Evolutionary conservation across 352 stramenopile genomes (phyloP).

Genomic region (Thraustochytrium striatum): DNA sequence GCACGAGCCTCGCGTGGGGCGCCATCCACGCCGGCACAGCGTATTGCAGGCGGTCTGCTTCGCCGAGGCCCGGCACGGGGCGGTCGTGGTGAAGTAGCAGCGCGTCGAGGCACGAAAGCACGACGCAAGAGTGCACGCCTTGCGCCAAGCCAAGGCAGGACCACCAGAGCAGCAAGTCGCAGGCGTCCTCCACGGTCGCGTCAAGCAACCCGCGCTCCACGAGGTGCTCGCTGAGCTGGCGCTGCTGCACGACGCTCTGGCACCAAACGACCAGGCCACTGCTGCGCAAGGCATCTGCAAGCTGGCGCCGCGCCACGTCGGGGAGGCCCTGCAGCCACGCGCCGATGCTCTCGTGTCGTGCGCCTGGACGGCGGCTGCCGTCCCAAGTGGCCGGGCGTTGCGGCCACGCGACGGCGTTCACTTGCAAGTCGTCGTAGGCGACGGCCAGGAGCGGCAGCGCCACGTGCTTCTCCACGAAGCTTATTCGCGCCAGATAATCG

Average conservation of each 20-base stretch:
- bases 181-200: too few relatives aligned
- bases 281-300: not conserved
- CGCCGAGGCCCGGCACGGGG: too few relatives aligned
- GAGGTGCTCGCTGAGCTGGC: conserved; percentile 6
- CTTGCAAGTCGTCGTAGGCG: not conserved
- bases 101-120: too few relatives aligned
- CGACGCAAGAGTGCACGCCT: too few relatives aligned
- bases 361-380: not conserved
- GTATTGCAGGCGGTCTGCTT: too few relatives aligned
- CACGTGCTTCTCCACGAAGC: not conserved
- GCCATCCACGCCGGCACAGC: too few relatives aligned
- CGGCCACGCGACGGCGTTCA: not conserved
- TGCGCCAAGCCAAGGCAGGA: too few relatives aligned
- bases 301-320: not conserved
- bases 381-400: not conserved
- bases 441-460: not conserved
- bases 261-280: not conserved
- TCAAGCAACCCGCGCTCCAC: too few relatives aligned
- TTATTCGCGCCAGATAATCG: not conserved
- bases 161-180: too few relatives aligned
- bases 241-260: not conserved
- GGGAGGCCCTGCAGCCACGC: not conserved
- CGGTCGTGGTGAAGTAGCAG: too few relatives aligned
- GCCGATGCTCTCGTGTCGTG: not conserved
- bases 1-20: too few relatives aligned